phyloP scores from a whole-genome alignment of 2,329 filamentous ascomycete species.

The Exophiala phaeomuriformis region DNA sequence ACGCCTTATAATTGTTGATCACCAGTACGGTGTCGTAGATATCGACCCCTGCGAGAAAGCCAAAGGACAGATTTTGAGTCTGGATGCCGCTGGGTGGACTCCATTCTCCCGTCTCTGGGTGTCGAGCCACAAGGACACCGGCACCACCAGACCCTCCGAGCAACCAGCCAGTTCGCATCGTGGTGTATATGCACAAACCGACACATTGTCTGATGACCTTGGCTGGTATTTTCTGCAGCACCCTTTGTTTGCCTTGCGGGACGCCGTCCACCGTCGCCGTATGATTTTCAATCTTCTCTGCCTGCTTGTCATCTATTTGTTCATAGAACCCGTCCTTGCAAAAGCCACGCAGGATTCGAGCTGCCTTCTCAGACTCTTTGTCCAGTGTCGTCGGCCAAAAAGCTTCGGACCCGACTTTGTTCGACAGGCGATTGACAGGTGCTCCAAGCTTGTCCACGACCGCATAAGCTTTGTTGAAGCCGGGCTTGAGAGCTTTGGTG shows the following conservation, averaged over 20 bases:
- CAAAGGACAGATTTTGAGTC: constrained; percentile 79
- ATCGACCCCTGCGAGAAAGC: constrained; percentile 85
- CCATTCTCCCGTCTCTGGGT: constrained; percentile 74
- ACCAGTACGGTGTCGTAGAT: constrained; percentile 94
- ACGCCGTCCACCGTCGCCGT: constrained; percentile 28
- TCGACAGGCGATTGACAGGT: constrained; percentile 72
- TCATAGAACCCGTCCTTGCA: constrained; percentile 71
- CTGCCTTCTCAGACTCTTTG: constrained; percentile 84
- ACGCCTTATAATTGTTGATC: constrained; percentile 75
- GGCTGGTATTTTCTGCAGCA: constrained; percentile 76
- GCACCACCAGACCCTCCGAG: constrained; percentile 85
- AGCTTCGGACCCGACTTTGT: constrained; percentile 72
- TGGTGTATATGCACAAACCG: constrained; percentile 87
- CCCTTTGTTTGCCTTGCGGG: constrained; percentile 54
- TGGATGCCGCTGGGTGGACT: constrained; percentile 85
- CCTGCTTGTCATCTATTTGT: constrained; percentile 50
- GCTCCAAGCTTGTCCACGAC: constrained; percentile 61
- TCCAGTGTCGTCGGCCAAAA: constrained; percentile 83
- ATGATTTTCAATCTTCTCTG: constrained; percentile 34
- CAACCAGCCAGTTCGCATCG: constrained; percentile 89
- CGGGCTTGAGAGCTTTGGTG: constrained; percentile 50
- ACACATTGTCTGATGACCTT: constrained; percentile 83
- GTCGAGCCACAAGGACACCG: constrained; percentile 75
- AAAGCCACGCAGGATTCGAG: constrained; percentile 81
- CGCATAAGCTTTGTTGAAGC: constrained; percentile 67